phyloP scores from a whole-genome alignment of 257 asterid genomes.

The Rehmannia glutinosa region DNA sequence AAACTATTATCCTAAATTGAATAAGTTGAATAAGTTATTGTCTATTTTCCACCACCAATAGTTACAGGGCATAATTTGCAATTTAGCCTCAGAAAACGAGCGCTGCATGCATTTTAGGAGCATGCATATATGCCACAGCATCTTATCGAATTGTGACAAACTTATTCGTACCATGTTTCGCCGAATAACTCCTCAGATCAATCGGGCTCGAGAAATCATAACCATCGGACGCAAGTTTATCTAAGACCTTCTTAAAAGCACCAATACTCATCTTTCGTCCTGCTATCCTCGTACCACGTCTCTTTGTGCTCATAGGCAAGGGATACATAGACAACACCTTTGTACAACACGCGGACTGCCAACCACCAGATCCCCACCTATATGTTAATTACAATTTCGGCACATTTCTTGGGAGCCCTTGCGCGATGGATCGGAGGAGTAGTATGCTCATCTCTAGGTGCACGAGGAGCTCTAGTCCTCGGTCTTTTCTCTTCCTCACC shows the following conservation, averaged over 20 bases:
- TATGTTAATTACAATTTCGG: constrained; percentile 68
- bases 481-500: constrained; percentile 63
- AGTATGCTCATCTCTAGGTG: constrained; percentile 26
- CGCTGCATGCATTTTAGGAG: constrained; percentile 23
- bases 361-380: constrained; percentile 96
- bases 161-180: constrained; percentile 91
- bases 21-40: no score
- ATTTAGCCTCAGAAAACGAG: constrained; percentile 45
- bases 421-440: constrained; percentile 38
- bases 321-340: constrained; percentile 67
- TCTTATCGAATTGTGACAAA: constrained; percentile 73
- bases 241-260: constrained; percentile 82
- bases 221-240: constrained; percentile 70
- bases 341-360: constrained; percentile 95
- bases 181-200: constrained; percentile 85
- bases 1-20: no score
- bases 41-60: no score
- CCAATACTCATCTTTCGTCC: constrained; percentile 95
- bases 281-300: constrained; percentile 83
- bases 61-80: constrained; percentile 40
- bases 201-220: constrained; percentile 67
- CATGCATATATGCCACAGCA: constrained; percentile 26
- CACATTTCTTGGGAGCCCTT: constrained; percentile 72
- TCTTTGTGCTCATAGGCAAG: constrained; percentile 74
- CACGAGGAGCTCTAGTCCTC: constrained; percentile 41